Percentiles rank a stretch among this genome's conserved stretches.
Conservation (phyloP, 441 rosid genomes). For the Euphorbia neoarborescens region DNA sequence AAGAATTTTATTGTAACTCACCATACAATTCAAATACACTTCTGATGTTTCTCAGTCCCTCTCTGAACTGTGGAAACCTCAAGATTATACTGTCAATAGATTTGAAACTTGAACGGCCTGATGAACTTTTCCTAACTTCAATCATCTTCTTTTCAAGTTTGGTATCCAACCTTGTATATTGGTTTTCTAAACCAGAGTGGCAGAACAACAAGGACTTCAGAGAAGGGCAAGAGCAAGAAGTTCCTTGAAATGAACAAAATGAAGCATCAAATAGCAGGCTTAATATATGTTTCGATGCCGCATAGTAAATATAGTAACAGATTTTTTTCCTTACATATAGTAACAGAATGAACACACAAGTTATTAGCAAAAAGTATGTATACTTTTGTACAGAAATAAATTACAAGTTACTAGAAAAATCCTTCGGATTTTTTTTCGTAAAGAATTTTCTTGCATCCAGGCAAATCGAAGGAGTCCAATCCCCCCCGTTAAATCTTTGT, state of each 20-base stretch:
- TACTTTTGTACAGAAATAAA: not conserved
- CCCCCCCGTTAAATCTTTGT: not conserved
- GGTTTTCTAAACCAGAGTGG: slow-evolving; percentile 39
- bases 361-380: not conserved
- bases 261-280: slow-evolving; percentile 14
- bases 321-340: too few species aligned
- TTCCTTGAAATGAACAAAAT: slow-evolving; percentile 26
- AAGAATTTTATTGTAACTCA: slow-evolving; percentile 25
- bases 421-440: not conserved
- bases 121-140: slow-evolving; percentile 42
- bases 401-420: not conserved
- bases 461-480: not conserved
- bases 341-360: not conserved
- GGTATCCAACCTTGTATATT: slow-evolving; percentile 49
- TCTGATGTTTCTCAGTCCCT: slow-evolving; percentile 53
- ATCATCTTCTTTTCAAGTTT: slow-evolving; percentile 61
- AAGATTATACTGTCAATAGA: slow-evolving; percentile 56
- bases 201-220: slow-evolving; percentile 41
- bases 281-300: not conserved
- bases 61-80: slow-evolving; percentile 58
- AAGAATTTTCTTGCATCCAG: not conserved
- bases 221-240: slow-evolving; percentile 23
- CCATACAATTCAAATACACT: slow-evolving; percentile 54
- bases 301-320: not conserved
- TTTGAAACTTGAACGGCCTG: slow-evolving; percentile 39